These are phyloP conservation scores for Lablab purpureus DNA, from an alignment of 306 rosid genomes.

Conservation along the genomic window DNA sequence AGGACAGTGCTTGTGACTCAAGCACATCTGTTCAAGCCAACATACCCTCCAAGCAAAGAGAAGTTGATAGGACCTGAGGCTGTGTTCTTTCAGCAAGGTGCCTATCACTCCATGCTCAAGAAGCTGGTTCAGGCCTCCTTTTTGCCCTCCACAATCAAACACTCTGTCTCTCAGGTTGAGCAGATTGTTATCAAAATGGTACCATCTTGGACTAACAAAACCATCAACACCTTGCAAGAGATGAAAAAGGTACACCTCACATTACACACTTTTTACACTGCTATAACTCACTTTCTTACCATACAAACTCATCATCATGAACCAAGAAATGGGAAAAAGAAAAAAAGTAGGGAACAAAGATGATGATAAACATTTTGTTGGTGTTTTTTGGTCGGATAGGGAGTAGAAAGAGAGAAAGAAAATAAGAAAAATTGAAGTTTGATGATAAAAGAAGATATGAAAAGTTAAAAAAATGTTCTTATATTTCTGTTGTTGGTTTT, in stretches of 20 bases:
- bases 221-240: constrained; percentile 79
- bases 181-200: constrained; percentile 61
- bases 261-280: too few species aligned
- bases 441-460: too few species aligned
- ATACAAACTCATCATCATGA: too few species aligned
- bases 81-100: constrained; percentile 83
- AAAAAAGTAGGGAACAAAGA: too few species aligned
- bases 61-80: constrained; percentile 85
- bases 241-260: constrained; percentile 74
- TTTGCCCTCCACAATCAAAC: constrained; percentile 62
- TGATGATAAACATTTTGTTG: too few species aligned
- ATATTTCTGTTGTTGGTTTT: background rate
- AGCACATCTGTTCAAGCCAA: constrained; percentile 82
- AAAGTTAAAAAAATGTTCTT: too few species aligned
- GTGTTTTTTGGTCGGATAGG: too few species aligned
- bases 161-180: constrained; percentile 71
- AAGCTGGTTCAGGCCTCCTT: constrained; percentile 72
- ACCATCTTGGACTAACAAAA: constrained; percentile 66
- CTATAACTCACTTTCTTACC: too few species aligned
- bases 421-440: too few species aligned
- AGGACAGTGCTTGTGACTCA: constrained; percentile 72
- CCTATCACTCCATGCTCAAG: constrained; percentile 77
- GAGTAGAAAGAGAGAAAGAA: too few species aligned
- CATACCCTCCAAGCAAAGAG: constrained; percentile 94
- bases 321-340: too few species aligned